Evolutionary conservation across 495 filamentous ascomycete species (phyloP), one percentile per base, ranked within the genome.

Genomic region (Oidiodendron maius): DNA sequence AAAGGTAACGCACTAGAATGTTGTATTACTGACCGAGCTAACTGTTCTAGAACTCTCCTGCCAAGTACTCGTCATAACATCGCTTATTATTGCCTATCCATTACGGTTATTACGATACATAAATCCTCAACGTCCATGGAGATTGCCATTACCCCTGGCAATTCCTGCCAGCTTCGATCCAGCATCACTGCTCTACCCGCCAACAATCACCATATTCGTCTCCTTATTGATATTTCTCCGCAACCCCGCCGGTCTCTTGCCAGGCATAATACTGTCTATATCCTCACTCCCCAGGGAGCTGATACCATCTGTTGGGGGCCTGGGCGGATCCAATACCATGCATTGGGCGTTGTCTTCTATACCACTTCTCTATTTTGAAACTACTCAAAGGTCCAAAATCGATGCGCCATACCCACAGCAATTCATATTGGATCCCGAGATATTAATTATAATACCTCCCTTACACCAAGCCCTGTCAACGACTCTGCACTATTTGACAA

Each of bases 171-270:
- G 75, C 21, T 95, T 97, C 62, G 93, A 98, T 59, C 93, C 89
- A 2, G 93, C 93, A 13, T 88, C 93, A 4, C 68, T 97, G 8
- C 70, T 98, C 16, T 98, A 97, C 58, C 94, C 93, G 2, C 70
- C 82, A 1, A 53, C 84, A 0, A 71, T 95, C 6, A 88, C 93
- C 2, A 57, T 93, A 6, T 72, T 88, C 16, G 83, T 95, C 28
- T 83, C 93, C 3, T 63, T 93, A 4, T 84, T 89, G 13, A 71
- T 95, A n/a, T 75, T 80, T 21, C 70, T 75, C 17, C 68, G 73
- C 40, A 70, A 71, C 25, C 55, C 73, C 18, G 68, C 68, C 9
- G 63, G 81, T 22, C 58, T 97, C 4, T 65, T 91, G 23, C 77
- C 86, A 3, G 97, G 94, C 55, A 75, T 96, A 28, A 69, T 95